These are phyloP conservation scores for Marvania coccoides DNA, from an alignment of 139 green algal species.

Conservation along the genomic window DNA sequence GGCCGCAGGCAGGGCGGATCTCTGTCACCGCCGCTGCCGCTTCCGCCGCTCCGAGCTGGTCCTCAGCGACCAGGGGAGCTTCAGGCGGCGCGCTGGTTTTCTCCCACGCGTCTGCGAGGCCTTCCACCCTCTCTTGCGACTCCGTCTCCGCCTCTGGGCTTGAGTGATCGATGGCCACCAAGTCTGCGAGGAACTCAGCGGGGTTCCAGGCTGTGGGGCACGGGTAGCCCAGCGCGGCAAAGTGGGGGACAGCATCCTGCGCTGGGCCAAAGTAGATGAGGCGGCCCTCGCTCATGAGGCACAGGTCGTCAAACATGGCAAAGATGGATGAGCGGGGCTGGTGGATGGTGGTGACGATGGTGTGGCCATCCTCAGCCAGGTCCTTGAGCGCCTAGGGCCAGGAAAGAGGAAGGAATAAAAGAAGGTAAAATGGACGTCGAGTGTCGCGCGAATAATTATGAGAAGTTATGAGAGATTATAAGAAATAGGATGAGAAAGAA, in stretches of 20 bases:
- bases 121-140: conserved; percentile 34
- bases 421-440: not conserved
- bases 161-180: conserved; percentile 73
- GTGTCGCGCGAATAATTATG: not conserved
- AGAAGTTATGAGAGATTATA: no score
- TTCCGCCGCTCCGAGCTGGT: not conserved
- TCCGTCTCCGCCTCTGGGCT: conserved; percentile 40
- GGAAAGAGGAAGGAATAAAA: conserved; percentile 1
- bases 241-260: conserved; percentile 50
- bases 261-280: conserved; percentile 55
- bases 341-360: conserved; percentile 71
- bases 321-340: conserved; percentile 84
- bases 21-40: not conserved
- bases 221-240: conserved; percentile 54
- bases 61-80: not conserved
- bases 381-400: conserved; percentile 48
- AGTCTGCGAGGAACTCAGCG: conserved; percentile 85
- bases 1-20: not conserved
- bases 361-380: conserved; percentile 56
- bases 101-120: conserved; percentile 8
- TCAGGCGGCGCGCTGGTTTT: not conserved
- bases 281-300: conserved; percentile 63
- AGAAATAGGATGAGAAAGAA: not conserved
- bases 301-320: conserved; percentile 83
- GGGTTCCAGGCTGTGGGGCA: conserved; percentile 77